A percentile compares a stretch with the other conserved stretches of the same genome.
These are phyloP conservation scores for Fusarium sp. DNA, from an alignment of 2,329 filamentous ascomycete species.

Conservation along the genomic window DNA sequence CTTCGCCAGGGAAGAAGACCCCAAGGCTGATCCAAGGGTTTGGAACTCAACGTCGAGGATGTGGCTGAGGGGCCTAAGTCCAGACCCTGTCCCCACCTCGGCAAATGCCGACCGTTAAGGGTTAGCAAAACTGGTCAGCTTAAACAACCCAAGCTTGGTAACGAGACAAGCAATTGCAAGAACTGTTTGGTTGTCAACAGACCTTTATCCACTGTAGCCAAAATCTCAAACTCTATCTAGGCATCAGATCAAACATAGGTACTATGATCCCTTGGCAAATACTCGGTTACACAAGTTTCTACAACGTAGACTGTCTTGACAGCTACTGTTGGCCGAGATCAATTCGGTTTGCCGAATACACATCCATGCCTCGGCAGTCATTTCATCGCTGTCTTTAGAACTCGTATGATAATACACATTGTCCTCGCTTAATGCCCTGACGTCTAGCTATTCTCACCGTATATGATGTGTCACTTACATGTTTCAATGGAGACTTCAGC, in stretches of 20 bases:
- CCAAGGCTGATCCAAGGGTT: conserved; percentile 21
- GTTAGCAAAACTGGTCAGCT: not conserved
- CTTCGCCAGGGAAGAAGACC: conserved; percentile 16
- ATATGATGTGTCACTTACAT: not conserved
- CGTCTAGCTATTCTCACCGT: not conserved
- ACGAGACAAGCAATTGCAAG: not conserved
- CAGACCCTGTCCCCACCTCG: conserved; percentile 25
- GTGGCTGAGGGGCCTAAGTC: conserved; percentile 32
- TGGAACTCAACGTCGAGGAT: conserved; percentile 27
- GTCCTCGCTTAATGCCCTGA: not conserved
- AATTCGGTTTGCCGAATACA: not conserved
- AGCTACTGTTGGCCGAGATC: not conserved
- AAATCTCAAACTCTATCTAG: not conserved
- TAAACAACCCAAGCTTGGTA: not conserved
- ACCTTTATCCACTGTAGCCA: not conserved
- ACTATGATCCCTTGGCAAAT: not conserved
- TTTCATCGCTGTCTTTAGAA: not conserved
- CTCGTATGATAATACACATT: not conserved
- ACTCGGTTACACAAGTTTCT: not conserved
- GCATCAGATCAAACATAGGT: not conserved
- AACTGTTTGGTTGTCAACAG: not conserved
- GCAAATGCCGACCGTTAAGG: conserved; percentile 34
- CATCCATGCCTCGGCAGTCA: not conserved
- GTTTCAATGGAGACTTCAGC: not conserved
- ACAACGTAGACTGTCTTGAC: not conserved